phyloP scores from a whole-genome alignment of 768 basidiomycete genomes.

The Cystobasidium tubakii region DNA sequence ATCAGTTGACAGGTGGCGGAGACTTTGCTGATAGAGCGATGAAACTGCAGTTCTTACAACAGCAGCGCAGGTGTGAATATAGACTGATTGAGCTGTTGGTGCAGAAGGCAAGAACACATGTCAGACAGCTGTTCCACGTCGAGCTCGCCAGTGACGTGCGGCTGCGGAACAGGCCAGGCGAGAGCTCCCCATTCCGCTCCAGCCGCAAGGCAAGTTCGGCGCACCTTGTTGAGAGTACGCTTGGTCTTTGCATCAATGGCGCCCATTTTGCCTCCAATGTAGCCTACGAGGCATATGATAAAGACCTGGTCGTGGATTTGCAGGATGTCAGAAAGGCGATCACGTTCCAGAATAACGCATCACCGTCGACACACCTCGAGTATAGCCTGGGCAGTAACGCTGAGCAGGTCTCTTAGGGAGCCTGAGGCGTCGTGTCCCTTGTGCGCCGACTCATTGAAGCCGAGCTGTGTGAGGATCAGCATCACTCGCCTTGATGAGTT shows the following conservation, averaged over 20 bases:
- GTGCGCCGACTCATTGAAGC: not conserved
- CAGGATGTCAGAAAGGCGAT: not conserved
- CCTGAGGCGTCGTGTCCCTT: constrained; percentile 9
- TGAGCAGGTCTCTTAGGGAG: constrained; percentile 6
- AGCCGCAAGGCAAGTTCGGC: no score
- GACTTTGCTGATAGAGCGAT: not conserved
- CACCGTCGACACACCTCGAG: constrained; percentile 3
- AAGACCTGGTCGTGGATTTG: not conserved
- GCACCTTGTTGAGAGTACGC: constrained; percentile 49
- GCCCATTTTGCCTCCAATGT: constrained; percentile 65
- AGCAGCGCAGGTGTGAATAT: constrained; percentile 59
- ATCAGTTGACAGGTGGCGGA: constrained; percentile 50
- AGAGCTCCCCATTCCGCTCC: no score
- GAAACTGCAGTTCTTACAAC: constrained; percentile 30
- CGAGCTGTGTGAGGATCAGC: constrained; percentile 9
- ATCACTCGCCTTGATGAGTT: not conserved
- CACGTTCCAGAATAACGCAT: constrained; percentile 2
- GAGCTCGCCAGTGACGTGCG: not conserved
- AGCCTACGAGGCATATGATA: constrained; percentile 43
- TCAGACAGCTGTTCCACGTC: not conserved
- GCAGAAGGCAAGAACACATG: constrained; percentile 48
- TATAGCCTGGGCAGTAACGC: constrained; percentile 12
- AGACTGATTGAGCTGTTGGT: constrained; percentile 72
- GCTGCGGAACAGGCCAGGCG: not conserved
- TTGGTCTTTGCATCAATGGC: constrained; percentile 85